These are phyloP conservation scores for Combretum micranthum DNA, from an alignment of 345 rosid species.

Conservation along the genomic window DNA sequence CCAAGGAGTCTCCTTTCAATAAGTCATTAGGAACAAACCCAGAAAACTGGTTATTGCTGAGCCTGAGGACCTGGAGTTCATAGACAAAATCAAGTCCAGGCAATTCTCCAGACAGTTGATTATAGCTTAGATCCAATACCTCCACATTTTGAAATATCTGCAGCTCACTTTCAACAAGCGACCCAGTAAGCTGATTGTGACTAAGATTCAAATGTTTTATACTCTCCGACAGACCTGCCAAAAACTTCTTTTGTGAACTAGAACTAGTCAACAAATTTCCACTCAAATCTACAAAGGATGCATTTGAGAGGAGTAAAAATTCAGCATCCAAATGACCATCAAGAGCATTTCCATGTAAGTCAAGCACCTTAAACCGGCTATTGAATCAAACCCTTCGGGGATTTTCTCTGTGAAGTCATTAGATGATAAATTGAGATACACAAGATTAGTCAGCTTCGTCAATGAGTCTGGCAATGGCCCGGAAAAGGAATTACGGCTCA, in stretches of 20 bases:
- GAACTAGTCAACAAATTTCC: conserved; percentile 58
- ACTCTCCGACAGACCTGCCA: conserved; percentile 85
- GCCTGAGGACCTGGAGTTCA: conserved; percentile 86
- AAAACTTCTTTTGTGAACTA: conserved; percentile 43
- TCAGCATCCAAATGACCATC: conserved; percentile 72
- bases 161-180: conserved; percentile 57
- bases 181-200: conserved; percentile 80
- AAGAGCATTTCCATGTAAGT: conserved; percentile 69
- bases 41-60: conserved; percentile 78
- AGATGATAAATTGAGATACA: conserved; percentile 65
- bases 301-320: conserved; percentile 77
- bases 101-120: conserved; percentile 83
- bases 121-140: conserved; percentile 90
- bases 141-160: conserved; percentile 64
- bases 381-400: conserved; percentile 70
- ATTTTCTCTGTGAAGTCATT: conserved; percentile 55
- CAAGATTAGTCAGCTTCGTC: conserved; percentile 50
- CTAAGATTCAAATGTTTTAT: conserved; percentile 70
- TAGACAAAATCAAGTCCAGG: conserved; percentile 87
- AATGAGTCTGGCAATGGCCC: conserved; percentile 59
- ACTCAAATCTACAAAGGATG: conserved; percentile 75
- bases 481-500: conserved; percentile 77
- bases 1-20: conserved; percentile 83
- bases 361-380: conserved; percentile 64
- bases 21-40: conserved; percentile 82